phyloP scores from a whole-genome alignment of 331 rosid genomes.

The Prunus yedoensis region DNA sequence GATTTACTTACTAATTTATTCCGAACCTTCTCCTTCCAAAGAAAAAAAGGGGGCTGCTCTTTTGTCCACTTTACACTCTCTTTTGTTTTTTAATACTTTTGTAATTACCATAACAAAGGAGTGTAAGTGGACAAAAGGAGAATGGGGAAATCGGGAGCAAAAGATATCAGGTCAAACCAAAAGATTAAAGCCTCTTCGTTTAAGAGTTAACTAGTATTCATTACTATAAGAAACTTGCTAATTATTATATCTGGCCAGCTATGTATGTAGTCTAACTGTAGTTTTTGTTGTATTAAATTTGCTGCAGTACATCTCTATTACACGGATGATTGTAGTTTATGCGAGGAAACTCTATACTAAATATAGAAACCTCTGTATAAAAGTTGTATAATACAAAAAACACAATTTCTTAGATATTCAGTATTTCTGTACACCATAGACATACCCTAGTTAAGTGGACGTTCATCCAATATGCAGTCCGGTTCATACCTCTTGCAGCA shows the following conservation, averaged over 20 bases:
- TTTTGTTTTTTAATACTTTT: not conserved
- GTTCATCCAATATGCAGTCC: slow-evolving; percentile 1
- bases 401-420: not conserved
- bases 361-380: not conserved
- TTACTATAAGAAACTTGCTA: no score
- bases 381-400: not conserved
- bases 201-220: no score
- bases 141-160: no score
- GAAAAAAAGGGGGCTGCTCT: no score
- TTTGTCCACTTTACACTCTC: no score
- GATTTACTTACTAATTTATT: no score
- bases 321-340: not conserved
- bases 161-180: no score
- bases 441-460: slow-evolving; percentile 18
- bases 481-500: slow-evolving; percentile 25
- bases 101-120: no score
- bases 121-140: no score
- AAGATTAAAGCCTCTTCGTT: no score
- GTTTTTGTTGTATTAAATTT: not conserved
- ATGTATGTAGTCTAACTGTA: not conserved
- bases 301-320: not conserved
- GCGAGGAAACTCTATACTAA: not conserved
- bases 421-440: slow-evolving; percentile 28
- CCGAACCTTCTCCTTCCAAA: not conserved
- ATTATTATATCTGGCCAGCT: no score